phyloP scores from a whole-genome alignment of 2,329 filamentous ascomycete species.

The Chrysoporthe cubensis region DNA sequence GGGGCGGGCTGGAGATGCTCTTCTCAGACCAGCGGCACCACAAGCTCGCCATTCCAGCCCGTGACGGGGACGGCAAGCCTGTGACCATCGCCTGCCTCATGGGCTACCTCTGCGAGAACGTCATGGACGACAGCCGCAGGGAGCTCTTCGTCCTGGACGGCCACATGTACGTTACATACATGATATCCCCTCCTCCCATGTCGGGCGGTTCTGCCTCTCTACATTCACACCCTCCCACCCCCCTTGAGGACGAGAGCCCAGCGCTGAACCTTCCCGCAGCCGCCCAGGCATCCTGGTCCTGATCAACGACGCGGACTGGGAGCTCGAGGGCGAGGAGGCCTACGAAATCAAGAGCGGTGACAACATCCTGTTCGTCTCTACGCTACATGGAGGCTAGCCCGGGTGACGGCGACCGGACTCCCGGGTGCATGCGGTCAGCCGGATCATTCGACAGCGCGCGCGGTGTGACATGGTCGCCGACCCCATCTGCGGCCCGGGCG shows the following conservation, averaged over 20 bases:
- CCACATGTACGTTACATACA: conserved; percentile 73
- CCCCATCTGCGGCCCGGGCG: background rate
- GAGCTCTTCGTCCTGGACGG: conserved; percentile 89
- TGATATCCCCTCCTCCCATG: conserved; percentile 9
- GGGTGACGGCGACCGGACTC: background rate
- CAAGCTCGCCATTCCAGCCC: conserved; percentile 68
- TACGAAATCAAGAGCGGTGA: conserved; percentile 84
- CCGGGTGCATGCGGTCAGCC: conserved; percentile 1
- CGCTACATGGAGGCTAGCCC: conserved; percentile 83
- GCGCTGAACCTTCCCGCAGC: conserved; percentile 49
- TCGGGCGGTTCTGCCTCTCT: conserved; percentile 23
- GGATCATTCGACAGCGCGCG: background rate
- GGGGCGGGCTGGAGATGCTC: conserved; percentile 92
- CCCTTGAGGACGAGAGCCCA: background rate
- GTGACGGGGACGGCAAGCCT: conserved; percentile 60
- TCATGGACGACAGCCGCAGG: conserved; percentile 83
- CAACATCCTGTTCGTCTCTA: conserved; percentile 94
- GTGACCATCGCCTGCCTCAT: conserved; percentile 78
- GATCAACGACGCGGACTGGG: conserved; percentile 98
- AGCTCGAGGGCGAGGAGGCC: conserved; percentile 90
- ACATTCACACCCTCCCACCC: conserved; percentile 5
- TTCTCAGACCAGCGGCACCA: conserved; percentile 84
- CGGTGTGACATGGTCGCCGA: background rate
- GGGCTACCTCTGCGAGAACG: conserved; percentile 73
- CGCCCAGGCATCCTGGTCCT: conserved; percentile 94